Percentiles rank a stretch among this genome's conserved stretches.
phyloP scores from a whole-genome alignment of 306 rosid species.

The Oemleria cerasiformis region DNA sequence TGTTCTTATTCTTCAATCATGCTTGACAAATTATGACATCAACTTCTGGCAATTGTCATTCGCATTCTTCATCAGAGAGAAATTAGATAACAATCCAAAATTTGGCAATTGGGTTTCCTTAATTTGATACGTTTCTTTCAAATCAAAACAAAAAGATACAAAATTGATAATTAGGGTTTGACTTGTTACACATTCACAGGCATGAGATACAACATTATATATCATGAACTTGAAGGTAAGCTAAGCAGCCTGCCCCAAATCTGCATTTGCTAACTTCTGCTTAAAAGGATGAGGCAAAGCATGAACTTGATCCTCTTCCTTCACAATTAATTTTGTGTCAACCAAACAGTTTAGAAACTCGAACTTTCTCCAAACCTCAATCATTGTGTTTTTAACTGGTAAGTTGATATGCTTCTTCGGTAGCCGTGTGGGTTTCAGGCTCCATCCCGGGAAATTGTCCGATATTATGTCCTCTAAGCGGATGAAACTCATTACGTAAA shows the following conservation, averaged over 20 bases:
- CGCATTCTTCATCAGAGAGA: too few relatives aligned
- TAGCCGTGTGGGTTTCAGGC: slow-evolving; percentile 26
- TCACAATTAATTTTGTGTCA: neutral
- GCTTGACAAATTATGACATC: too few relatives aligned
- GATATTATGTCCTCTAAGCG: slow-evolving; percentile 68
- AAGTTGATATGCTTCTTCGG: slow-evolving; percentile 38
- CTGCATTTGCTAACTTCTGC: neutral
- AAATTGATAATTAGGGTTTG: neutral
- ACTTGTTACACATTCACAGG: neutral
- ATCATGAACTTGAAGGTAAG: neutral
- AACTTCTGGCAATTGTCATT: too few relatives aligned
- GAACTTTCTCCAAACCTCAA: neutral
- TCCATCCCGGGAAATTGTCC: slow-evolving; percentile 74
- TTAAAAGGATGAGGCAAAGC: neutral
- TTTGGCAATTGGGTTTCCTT: neutral
- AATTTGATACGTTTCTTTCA: too few relatives aligned
- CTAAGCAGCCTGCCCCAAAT: neutral
- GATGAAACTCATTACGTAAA: slow-evolving; percentile 55
- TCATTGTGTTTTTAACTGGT: slow-evolving; percentile 14
- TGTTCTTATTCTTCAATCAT: too few relatives aligned
- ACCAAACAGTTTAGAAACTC: neutral
- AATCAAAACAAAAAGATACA: neutral
- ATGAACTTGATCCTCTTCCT: neutral
- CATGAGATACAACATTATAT: neutral
- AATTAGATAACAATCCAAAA: neutral